Base-by-base conservation (phyloP, 2,329 filamentous ascomycete genomes). In the Curvularia lunata region DNA sequence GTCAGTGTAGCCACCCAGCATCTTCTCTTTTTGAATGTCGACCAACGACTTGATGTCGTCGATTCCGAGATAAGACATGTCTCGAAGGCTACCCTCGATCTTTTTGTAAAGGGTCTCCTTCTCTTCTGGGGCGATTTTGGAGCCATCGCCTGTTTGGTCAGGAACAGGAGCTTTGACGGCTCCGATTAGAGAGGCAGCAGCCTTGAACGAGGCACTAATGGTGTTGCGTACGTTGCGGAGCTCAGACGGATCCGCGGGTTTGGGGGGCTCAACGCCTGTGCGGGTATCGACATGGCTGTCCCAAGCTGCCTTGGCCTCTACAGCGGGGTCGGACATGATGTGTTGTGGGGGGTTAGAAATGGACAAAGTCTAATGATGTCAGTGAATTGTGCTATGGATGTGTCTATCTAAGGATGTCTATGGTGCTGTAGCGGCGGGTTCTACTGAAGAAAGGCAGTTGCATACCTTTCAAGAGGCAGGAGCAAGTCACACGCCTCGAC, bases 1-100 rank as follows among this genome's bases (percentile, higher is more conserved):
- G 65, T 90, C 80, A 16, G 85, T 74, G 7, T 81, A 81, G 41
- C 84, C 77, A 2, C 84, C 84, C n/a, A 81, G 80, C 54, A 75
- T 66, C 50, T 74, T 75, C 42, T 75, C 58, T 42, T 72, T 69
- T 34, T 73, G 68, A 1, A 78, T 70, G 2, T 78, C 65, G 19
- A 77, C 64, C 45, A 81, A 59, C 1, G 77, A 76, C 47, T 77
- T 68, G 13, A 78, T 54, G 49, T 79, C 74, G 9, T 69, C 64
- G 45, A 76, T 65, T 5, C 67, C 62, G 12, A 78, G 59, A 48
- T 75, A 64, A 12, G 66, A 69, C 37, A 79, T 59, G 48, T 79
- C 77, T 16, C 59, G 38, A 9, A 77, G 58, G 18, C 64, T 67
- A 13, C 67, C 67, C 42, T 73, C 66, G 8, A 80, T 71, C 48